Percentiles rank a stretch among this genome's conserved stretches.
phyloP scores from a whole-genome alignment of 1,284 basidiomycete species.

The Pterulicium gracile region DNA sequence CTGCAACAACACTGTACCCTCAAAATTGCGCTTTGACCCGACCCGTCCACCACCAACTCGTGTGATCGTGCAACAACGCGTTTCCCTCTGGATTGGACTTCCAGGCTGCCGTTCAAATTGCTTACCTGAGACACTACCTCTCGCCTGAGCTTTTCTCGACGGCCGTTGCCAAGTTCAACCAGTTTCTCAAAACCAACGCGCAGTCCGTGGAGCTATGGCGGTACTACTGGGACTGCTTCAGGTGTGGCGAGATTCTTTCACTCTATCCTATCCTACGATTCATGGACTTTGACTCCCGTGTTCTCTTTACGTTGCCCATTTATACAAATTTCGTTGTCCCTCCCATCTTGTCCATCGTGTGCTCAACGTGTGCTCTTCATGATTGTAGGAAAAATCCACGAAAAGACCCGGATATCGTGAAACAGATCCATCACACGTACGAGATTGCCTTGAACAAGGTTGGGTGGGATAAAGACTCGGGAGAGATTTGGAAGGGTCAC shows the following conservation, averaged over 20 bases:
- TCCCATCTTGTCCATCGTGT: not conserved
- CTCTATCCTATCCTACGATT: no score
- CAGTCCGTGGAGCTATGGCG: slow-evolving; percentile 83
- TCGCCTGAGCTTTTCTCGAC: slow-evolving; percentile 49
- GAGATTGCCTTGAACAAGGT: slow-evolving; percentile 90
- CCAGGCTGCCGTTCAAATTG: slow-evolving; percentile 67
- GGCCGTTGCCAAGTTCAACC: slow-evolving; percentile 72
- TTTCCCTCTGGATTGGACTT: slow-evolving; percentile 9
- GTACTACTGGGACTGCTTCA: slow-evolving; percentile 76
- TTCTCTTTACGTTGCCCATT: no score
- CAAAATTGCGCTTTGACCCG: no score
- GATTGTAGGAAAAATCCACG: slow-evolving; percentile 1
- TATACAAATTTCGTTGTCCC: no score
- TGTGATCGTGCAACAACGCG: no score
- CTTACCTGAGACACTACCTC: slow-evolving; percentile 74
- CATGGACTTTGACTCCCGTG: no score
- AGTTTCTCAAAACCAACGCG: slow-evolving; percentile 64
- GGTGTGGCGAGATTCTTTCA: slow-evolving; percentile 39
- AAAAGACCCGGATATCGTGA: slow-evolving; percentile 12
- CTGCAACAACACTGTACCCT: no score
- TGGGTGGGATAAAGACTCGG: slow-evolving; percentile 74
- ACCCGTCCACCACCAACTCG: not conserved
- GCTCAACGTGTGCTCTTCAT: slow-evolving; percentile 4
- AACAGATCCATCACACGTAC: slow-evolving; percentile 31
- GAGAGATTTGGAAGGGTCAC: slow-evolving; percentile 69